These are phyloP conservation scores for Hirschioporus abietinus DNA, from an alignment of 768 basidiomycete species.

Conservation along the genomic window DNA sequence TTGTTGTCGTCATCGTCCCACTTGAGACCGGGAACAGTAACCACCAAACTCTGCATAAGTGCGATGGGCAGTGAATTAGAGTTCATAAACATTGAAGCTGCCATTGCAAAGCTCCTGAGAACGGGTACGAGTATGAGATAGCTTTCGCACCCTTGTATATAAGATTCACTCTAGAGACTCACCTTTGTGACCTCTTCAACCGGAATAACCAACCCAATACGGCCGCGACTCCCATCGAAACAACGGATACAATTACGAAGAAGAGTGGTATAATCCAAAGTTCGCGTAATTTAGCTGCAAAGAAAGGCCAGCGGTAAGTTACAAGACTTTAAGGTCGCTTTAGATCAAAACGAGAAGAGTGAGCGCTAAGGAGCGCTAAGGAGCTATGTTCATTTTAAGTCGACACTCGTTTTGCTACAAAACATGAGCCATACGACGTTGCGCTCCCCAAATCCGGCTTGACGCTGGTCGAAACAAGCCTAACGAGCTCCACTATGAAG, in stretches of 20 bases:
- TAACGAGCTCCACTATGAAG: neutral
- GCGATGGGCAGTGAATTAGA: slow-evolving; percentile 95
- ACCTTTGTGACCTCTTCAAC: slow-evolving; percentile 75
- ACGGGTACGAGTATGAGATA: neutral
- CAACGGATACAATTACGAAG: slow-evolving; percentile 68
- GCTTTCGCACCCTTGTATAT: neutral
- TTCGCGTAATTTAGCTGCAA: slow-evolving; percentile 65
- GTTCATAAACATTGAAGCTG: slow-evolving; percentile 88
- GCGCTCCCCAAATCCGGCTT: too few species aligned
- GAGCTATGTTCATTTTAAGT: neutral
- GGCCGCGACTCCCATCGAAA: slow-evolving; percentile 68
- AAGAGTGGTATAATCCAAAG: slow-evolving; percentile 85
- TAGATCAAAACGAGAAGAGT: neutral
- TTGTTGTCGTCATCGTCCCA: slow-evolving; percentile 79
- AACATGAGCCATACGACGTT: neutral
- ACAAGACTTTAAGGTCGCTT: neutral
- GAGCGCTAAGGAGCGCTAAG: neutral
- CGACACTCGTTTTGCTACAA: neutral
- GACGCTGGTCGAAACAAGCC: neutral
- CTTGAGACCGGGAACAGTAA: slow-evolving; percentile 75
- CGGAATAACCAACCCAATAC: slow-evolving; percentile 56
- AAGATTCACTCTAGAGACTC: slow-evolving; percentile 17
- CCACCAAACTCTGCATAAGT: slow-evolving; percentile 83
- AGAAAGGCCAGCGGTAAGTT: neutral
- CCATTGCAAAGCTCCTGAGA: slow-evolving; percentile 68